Evolutionary conservation across 2,329 filamentous ascomycete species (phyloP).

Genomic region (Fusarium mundagurra): DNA sequence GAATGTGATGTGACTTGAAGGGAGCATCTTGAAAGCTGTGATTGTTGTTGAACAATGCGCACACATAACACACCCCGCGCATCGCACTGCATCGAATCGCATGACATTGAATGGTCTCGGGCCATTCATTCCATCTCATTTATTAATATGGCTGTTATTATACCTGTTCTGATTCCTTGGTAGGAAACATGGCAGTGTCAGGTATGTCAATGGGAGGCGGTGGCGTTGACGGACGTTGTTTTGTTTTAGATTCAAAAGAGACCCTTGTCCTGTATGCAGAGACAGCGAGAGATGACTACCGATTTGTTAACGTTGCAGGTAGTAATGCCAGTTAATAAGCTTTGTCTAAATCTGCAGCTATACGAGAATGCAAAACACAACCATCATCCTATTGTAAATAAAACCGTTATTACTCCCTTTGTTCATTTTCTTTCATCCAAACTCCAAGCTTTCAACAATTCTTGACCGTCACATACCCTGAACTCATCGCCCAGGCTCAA

Average conservation of each 20-base stretch:
- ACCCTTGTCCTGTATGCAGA: not conserved
- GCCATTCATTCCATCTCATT: constrained; percentile 9
- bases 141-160: not conserved
- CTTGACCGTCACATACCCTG: constrained; percentile 28
- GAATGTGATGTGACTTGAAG: constrained; percentile 26
- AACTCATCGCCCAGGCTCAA: constrained; percentile 8
- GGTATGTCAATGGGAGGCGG: constrained; percentile 17
- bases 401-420: not conserved
- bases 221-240: constrained; percentile 28
- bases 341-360: not conserved
- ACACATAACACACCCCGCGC: not conserved
- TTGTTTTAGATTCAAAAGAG: constrained; percentile 28
- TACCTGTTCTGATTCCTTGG: constrained; percentile 1
- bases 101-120: constrained; percentile 1
- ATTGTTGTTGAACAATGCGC: constrained; percentile 6
- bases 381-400: not conserved
- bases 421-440: not conserved
- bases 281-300: not conserved
- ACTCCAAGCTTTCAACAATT: not conserved
- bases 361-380: not conserved
- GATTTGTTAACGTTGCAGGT: not conserved
- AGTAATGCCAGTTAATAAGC: not conserved
- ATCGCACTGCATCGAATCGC: constrained; percentile 7
- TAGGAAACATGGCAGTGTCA: constrained; percentile 16
- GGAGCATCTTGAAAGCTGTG: constrained; percentile 8